A percentile compares a stretch with the other conserved stretches of the same genome.
phyloP scores from a whole-genome alignment of 176 grass and related monocot species.

The Chrysopogon serrulatus region DNA sequence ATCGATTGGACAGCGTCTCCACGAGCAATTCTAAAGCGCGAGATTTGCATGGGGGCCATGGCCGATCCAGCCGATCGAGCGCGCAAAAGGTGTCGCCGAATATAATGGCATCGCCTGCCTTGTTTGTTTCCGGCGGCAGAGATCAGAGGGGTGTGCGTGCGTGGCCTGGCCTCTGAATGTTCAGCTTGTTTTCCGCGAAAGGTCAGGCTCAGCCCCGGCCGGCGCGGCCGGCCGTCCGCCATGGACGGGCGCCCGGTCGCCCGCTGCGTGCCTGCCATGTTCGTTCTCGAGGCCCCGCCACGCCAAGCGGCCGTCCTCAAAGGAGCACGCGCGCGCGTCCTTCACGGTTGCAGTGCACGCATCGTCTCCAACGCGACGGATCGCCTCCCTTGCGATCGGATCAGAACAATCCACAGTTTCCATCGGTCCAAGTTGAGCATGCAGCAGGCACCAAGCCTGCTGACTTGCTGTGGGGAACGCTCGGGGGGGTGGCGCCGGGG shows the following conservation, averaged over 20 bases:
- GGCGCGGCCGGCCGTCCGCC: neutral
- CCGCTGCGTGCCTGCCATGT: neutral
- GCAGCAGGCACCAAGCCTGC: neutral
- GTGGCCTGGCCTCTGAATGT: neutral
- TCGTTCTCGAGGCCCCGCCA: neutral
- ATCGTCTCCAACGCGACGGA: neutral
- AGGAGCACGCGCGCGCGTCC: neutral
- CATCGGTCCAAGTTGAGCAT: neutral
- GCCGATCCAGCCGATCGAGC: neutral
- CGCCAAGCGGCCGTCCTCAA: neutral
- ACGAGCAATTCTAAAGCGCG: constrained; percentile 11
- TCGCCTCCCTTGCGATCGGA: neutral
- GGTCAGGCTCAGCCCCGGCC: neutral
- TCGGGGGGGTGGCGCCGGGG: neutral
- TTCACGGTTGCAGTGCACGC: neutral
- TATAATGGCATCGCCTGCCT: neutral
- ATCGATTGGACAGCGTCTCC: neutral
- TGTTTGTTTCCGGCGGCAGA: neutral
- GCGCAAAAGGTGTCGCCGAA: neutral
- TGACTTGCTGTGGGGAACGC: neutral
- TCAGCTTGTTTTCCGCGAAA: neutral
- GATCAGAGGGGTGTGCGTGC: neutral
- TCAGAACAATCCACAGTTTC: neutral
- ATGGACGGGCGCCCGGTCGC: neutral
- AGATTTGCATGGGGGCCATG: constrained; percentile 1